These are phyloP conservation scores for Coccomyxa sp. DNA, from an alignment of 139 green algal genomes.

Conservation along the genomic window DNA sequence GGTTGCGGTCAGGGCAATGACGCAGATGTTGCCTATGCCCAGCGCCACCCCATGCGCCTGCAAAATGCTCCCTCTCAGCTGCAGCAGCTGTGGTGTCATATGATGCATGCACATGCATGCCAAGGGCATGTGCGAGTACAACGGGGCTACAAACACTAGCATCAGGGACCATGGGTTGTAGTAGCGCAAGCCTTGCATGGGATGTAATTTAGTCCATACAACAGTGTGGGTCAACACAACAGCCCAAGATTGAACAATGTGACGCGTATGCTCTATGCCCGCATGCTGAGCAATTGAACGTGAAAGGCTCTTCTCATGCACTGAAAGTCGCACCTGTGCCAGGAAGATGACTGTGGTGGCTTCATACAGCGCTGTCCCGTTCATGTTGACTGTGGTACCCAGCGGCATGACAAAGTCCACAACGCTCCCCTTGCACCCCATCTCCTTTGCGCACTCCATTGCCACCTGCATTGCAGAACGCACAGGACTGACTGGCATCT, in stretches of 20 bases:
- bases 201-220: neutral
- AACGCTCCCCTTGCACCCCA: conserved; percentile 28
- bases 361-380: conserved; percentile 63
- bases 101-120: neutral
- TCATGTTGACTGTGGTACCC: conserved; percentile 56
- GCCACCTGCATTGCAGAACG: conserved; percentile 9
- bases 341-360: conserved; percentile 61
- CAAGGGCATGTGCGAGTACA: neutral
- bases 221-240: neutral
- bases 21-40: conserved; percentile 16
- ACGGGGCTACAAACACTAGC: neutral
- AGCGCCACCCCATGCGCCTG: conserved; percentile 47
- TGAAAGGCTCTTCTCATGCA: neutral
- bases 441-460: conserved; percentile 32
- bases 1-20: conserved; percentile 45
- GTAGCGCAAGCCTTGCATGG: neutral
- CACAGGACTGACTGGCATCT: no score
- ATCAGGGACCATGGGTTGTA: neutral
- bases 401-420: conserved; percentile 56
- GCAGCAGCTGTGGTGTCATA: neutral
- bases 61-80: neutral
- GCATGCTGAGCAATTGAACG: neutral
- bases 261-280: neutral
- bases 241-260: no score
- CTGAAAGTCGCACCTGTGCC: conserved; percentile 30